Base-by-base conservation (phyloP, 2,329 filamentous ascomycete genomes). In the Aspergillus ochraceus region DNA sequence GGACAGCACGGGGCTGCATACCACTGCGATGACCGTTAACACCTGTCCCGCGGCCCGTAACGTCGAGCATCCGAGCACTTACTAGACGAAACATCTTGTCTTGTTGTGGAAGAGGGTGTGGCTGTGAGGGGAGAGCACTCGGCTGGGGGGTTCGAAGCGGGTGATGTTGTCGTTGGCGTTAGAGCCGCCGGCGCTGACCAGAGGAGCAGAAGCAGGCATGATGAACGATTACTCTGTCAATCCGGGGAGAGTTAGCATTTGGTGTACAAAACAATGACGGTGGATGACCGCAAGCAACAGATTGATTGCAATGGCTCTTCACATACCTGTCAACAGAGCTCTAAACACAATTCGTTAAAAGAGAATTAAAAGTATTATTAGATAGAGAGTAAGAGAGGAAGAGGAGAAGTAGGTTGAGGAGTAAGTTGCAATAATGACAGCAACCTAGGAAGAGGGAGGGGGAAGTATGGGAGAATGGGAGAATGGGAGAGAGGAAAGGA, bases 1-100 rank as follows among this genome's bases (percentile, higher is more conserved):
- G 90, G 68, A 93, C 90, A 71, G 91, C 90, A 79, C 93, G 89
- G 76, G 95, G 94, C 84, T 99, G 95, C 76, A 99, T 91, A 80
- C 95, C 95, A 83, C 86, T 88, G 71, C 54, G 19, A 51, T 42
- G 14, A 10, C 29, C 10, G 62, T 71, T 59, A 68, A 61, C 47
- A 6, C 42, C 10, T 22, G 47, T 42, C 12, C 39, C 8, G 14
- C 2, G 22, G 12, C 47, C 56, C 51, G 45, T 54, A 10, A 4
- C 45, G 10, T n/a, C 22, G 14, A 20, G n/a, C 12, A 5, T 45
- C 19, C 36, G 12, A 14, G 49, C 22, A 80, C 86, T 83, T 80
- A 88, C 86, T 99, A 99, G 81, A 99, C 95, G 79, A 99, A 96
- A 86, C 95, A 98, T 94, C 95, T 87, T 78, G 95, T 98, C 91